Evolutionary conservation across 345 rosid species (phyloP).

Genomic region (Euphorbia peplus): DNA sequence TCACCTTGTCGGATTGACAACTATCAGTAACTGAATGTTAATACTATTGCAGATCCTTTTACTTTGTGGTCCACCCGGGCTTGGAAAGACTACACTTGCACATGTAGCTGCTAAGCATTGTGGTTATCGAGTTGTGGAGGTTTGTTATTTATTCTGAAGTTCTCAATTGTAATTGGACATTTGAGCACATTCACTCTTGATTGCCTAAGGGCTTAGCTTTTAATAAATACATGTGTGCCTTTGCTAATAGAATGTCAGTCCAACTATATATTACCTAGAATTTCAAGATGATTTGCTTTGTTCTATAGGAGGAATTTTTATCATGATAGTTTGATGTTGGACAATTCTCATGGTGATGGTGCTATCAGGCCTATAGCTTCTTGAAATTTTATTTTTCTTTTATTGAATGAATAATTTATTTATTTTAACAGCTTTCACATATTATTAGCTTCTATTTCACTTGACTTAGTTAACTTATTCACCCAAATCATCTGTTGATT

Average conservation of each 20-base stretch:
- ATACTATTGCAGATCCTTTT: constrained; percentile 69
- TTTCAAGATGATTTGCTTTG: constrained; percentile 8
- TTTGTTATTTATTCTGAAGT: constrained; percentile 28
- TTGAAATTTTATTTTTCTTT: background rate
- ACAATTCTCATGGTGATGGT: background rate
- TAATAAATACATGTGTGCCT: background rate
- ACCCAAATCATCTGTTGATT: background rate
- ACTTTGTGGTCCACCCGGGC: constrained; percentile 98
- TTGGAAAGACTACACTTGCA: constrained; percentile 99
- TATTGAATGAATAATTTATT: background rate
- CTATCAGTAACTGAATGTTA: constrained; percentile 14
- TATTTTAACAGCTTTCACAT: background rate
- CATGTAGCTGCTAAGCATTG: constrained; percentile 98
- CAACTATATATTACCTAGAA: background rate
- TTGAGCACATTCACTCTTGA: constrained; percentile 9
- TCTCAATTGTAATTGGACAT: constrained; percentile 16
- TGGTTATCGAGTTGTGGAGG: constrained; percentile 97
- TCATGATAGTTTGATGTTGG: background rate
- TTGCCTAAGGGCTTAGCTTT: constrained; percentile 12
- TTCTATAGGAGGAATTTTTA: constrained; percentile 6
- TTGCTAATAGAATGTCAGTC: background rate
- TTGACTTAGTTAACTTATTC: background rate
- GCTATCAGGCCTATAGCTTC: background rate
- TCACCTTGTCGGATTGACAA: constrained; percentile 8
- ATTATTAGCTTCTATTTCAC: background rate